These are phyloP conservation scores for Aaosphaeria pasadenensis DNA, from an alignment of 2,329 filamentous ascomycete species.

Conservation along the genomic window DNA sequence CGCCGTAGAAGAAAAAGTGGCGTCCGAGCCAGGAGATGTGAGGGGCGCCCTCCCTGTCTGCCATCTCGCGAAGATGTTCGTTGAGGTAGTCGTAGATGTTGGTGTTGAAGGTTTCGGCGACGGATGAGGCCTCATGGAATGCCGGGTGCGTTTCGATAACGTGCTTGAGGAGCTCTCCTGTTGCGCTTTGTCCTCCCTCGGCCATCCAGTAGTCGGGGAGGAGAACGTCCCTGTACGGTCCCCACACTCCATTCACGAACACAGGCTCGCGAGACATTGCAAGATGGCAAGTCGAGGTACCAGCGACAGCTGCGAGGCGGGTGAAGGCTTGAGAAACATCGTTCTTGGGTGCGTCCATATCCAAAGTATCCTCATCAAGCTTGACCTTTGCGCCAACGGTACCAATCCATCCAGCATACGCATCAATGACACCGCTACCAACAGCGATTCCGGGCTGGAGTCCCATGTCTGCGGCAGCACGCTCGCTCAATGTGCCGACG, in stretches of 20 bases:
- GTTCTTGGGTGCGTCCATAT: constrained; percentile 68
- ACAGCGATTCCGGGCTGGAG: constrained; percentile 85
- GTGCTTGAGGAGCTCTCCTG: constrained; percentile 89
- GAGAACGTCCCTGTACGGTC: constrained; percentile 91
- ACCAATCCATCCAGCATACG: constrained; percentile 97
- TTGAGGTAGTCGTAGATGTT: constrained; percentile 97
- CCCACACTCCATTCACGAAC: constrained; percentile 95
- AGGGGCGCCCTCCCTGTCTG: constrained; percentile 66
- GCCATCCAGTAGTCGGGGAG: constrained; percentile 94
- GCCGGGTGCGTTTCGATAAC: constrained; percentile 94
- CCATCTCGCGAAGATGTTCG: constrained; percentile 75
- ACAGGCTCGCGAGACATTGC: constrained; percentile 92
- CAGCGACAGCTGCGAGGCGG: constrained; percentile 87
- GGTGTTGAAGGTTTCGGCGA: constrained; percentile 76
- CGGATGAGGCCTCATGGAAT: constrained; percentile 73
- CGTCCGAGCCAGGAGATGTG: constrained; percentile 81
- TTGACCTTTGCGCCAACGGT: constrained; percentile 97
- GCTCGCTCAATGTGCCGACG: constrained; percentile 79
- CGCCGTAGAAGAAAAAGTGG: constrained; percentile 98
- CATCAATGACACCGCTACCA: constrained; percentile 95
- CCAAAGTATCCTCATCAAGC: constrained; percentile 65
- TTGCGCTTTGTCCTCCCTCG: constrained; percentile 94
- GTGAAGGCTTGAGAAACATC: constrained; percentile 91
- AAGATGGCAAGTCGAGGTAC: constrained; percentile 95
- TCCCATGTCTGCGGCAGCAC: constrained; percentile 78